These are phyloP conservation scores for Quercus tomentella DNA, from an alignment of 331 rosid species.

Conservation along the genomic window DNA sequence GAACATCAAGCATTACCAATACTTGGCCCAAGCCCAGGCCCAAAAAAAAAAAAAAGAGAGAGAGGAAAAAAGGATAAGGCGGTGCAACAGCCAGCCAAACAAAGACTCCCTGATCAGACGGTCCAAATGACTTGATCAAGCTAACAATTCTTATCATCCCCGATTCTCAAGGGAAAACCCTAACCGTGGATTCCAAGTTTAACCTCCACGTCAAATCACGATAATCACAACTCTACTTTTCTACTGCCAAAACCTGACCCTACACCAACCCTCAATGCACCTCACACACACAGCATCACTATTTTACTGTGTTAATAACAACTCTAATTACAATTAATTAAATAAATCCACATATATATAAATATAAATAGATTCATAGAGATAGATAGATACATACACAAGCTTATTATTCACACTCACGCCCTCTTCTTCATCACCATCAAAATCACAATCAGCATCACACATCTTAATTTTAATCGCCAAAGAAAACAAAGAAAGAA, in stretches of 20 bases:
- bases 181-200: too few species aligned
- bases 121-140: neutral
- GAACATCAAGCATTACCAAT: too few species aligned
- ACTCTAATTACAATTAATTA: too few species aligned
- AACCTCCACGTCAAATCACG: too few species aligned
- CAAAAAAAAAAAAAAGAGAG: neutral
- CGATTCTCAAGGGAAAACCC: neutral
- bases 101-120: neutral
- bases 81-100: neutral
- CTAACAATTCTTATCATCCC: conserved; percentile 1
- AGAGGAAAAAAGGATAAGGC: neutral
- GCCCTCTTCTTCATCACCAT: conserved; percentile 7
- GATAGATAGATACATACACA: too few species aligned
- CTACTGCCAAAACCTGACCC: neutral
- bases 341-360: too few species aligned
- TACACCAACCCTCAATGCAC: neutral
- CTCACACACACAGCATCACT: neutral
- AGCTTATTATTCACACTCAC: conserved; percentile 4
- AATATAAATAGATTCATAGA: too few species aligned
- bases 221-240: neutral
- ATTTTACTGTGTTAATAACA: neutral
- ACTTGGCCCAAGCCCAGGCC: neutral
- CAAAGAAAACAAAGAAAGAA: conserved; percentile 17
- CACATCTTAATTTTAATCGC: conserved; percentile 23
- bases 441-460: conserved; percentile 10